Base-by-base conservation (phyloP, 202 grass and related monocot genomes). In the Eragrostis tef region DNA sequence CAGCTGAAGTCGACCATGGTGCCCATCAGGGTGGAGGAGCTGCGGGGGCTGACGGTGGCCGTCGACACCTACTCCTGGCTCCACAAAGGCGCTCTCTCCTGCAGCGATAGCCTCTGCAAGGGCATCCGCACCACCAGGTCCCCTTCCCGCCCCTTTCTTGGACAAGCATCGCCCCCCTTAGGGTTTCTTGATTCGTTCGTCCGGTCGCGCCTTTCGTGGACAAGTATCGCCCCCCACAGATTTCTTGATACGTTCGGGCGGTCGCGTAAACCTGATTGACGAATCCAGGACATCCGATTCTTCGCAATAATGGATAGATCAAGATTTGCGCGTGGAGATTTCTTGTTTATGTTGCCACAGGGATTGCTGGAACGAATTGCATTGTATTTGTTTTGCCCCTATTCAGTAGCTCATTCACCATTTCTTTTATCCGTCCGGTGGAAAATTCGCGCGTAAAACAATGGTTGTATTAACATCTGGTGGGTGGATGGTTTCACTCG, bases 31-130 rank as follows among this genome's bases (percentile, higher is more conserved):
- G 79, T 89, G 82, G 90, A 93, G 86, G 90, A 91, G 77, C 56
- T 98, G 29, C 90, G 87, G 70, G 90, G 90, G 11, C 90, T 94
- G 82, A 85, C 79, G n/a, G 92, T 98, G 78, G 92, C 92, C 67
- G 92, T 98, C 21, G 90, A 98, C 80, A 93, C 95, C 70, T 98
- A 98, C 66, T 98, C 95, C 24, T 94, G 95, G 95, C 95, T 98
- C 70, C 95, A 98, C 86, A 98, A 94, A 76, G 95, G 95, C 36
- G 95, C 92, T 49, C 90, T 94, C 64, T 93, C 88, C 56, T 98
- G 95, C 83, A 84, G 90, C 82, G 77, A 86, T 45, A 80, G 86
- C 81, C 86, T 98, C 64, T 98, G 92, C 95, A 98, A 98, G 74
- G 90, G 92, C 86, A 60, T 98, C 13, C 95, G 88, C 64, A 98